These are phyloP conservation scores for Eucalyptus cloeziana DNA, from an alignment of 345 rosid genomes.

Conservation along the genomic window DNA sequence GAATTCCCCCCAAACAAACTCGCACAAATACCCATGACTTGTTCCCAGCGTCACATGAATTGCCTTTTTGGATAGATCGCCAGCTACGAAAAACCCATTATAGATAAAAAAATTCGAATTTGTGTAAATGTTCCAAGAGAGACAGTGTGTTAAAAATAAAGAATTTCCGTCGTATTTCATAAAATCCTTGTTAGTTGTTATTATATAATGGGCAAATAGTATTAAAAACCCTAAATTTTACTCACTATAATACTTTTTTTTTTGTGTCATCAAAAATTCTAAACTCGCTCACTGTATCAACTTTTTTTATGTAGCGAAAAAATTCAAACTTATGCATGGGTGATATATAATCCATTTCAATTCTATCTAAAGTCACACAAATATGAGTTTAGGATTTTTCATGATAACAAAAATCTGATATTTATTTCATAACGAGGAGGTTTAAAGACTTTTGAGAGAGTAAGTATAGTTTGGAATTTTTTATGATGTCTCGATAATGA, in stretches of 20 bases:
- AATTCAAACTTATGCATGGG: background rate
- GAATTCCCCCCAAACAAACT: background rate
- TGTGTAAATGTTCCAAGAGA: background rate
- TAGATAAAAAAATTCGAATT: background rate
- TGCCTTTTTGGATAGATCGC: background rate
- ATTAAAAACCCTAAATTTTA: too few relatives aligned
- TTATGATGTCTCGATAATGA: background rate
- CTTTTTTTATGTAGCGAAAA: too few relatives aligned
- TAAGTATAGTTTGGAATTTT: too few relatives aligned
- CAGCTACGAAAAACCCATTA: background rate
- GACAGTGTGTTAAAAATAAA: background rate
- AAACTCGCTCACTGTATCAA: accelerated
- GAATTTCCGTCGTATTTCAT: background rate
- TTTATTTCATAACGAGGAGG: accelerated
- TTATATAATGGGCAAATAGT: too few relatives aligned
- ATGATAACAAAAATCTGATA: accelerated
- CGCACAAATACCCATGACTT: slow-evolving; percentile 7
- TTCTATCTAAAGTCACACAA: too few relatives aligned
- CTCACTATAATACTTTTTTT: accelerated
- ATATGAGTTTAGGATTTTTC: too few relatives aligned
- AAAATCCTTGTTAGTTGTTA: background rate
- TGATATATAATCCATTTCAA: too few relatives aligned
- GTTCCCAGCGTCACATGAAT: background rate
- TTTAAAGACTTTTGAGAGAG: background rate
- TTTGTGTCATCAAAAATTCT: too few relatives aligned